Base-by-base conservation (phyloP, 495 filamentous ascomycete genomes). In the Polyplosphaeria fusca region DNA sequence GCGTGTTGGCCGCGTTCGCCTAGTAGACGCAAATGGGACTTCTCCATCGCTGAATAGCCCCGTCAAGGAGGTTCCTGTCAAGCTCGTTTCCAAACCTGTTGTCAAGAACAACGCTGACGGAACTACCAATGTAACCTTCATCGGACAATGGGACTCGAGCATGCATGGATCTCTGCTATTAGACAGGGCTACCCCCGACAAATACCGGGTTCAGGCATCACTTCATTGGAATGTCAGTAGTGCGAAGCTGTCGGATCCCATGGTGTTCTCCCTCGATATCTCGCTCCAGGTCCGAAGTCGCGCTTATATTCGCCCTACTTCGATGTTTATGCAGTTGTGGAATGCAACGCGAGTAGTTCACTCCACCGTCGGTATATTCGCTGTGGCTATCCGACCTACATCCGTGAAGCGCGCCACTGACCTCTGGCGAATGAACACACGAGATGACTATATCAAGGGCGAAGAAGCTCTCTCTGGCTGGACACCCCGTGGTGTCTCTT, bases 131-230 rank as follows among this genome's bases (percentile, higher is more conserved):
- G 81, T 95, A 46, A 91, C 86, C 1, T 75, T 97, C 19, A 72
- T 85, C 9, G 91, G 87, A 7, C 93, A 97, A 67, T 99, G 93
- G 93, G 94, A 97, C 68, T 97, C 94, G 0, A 92, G 88, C 65
- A 78, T 92, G 55, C 93, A 99, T 67, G 83, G 82, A 52, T 99
- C 93, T 16, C 77, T 93, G 20, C 77, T 96, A 9, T 83, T 99
- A 9, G 91, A 97, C 67, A 82, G 91, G 18, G 85, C 87, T 11
- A 97, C 93, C 14, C 82, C 88, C 11, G 90, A 96, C 48, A 91
- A 89, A 65, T 93, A 95, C 66, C 86, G 86, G 28, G 87, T 99
- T 4, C 91, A 95, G 69, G 84, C 96, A 68, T 85, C 86, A 1
- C 71, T 97, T 12, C 79, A 80, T 30, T 95, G 89, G 86, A 86